phyloP scores from a whole-genome alignment of 2,329 filamentous ascomycete genomes.

The Teratosphaeria gauchensis region DNA sequence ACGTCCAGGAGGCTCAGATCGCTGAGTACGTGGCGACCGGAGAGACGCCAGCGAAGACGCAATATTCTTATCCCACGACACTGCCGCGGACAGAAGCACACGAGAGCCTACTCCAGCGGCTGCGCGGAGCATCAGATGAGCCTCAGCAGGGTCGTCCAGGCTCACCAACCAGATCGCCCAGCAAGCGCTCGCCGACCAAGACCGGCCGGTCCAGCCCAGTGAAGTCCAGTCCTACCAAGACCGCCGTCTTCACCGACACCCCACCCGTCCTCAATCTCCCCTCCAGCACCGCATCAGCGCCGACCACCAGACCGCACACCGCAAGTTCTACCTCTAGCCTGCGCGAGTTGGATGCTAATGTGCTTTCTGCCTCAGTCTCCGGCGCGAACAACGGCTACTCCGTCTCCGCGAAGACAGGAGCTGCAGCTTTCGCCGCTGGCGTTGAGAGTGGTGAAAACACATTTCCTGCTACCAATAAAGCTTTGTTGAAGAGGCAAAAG shows the following conservation, averaged over 20 bases:
- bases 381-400: neutral
- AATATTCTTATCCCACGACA: slow-evolving; percentile 70
- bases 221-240: slow-evolving; percentile 25
- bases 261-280: slow-evolving; percentile 14
- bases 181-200: slow-evolving; percentile 21
- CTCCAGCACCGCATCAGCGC: slow-evolving; percentile 13
- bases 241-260: slow-evolving; percentile 24
- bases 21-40: slow-evolving; percentile 80
- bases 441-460: slow-evolving; percentile 22
- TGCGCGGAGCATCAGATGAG: slow-evolving; percentile 30
- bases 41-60: slow-evolving; percentile 68
- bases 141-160: slow-evolving; percentile 1
- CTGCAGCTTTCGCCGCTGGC: slow-evolving; percentile 10
- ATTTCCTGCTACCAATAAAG: slow-evolving; percentile 16
- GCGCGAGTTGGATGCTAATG: slow-evolving; percentile 41
- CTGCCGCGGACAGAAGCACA: slow-evolving; percentile 67
- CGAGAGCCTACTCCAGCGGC: slow-evolving; percentile 45
- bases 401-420: slow-evolving; percentile 5
- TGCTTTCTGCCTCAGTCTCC: slow-evolving; percentile 10
- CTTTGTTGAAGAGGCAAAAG: slow-evolving; percentile 36
- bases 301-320: slow-evolving; percentile 14
- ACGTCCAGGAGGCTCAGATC: slow-evolving; percentile 55
- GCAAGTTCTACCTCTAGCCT: slow-evolving; percentile 24
- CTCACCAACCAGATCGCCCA: slow-evolving; percentile 24
- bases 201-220: slow-evolving; percentile 15